Conservation (phyloP, 257 asterid genomes). For the Penstemon barbatus region DNA sequence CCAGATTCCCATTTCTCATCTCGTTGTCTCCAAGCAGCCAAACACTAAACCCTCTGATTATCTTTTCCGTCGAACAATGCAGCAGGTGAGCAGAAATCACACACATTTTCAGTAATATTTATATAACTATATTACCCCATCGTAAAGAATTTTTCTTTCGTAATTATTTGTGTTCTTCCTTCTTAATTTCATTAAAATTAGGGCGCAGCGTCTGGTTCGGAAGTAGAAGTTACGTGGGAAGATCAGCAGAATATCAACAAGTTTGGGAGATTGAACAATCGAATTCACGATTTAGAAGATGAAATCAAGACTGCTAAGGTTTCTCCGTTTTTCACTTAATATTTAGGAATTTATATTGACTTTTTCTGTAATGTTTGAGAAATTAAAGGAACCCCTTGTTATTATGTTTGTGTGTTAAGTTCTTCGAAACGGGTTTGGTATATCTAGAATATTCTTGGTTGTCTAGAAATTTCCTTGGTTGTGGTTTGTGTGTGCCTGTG, state of each 20-base stretch:
- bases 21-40: neutral
- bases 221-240: conserved; percentile 86
- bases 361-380: neutral
- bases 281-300: conserved; percentile 87
- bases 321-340: neutral
- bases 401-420: too few relatives aligned
- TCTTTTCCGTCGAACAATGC: conserved; percentile 33
- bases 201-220: conserved; percentile 79
- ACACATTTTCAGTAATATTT: neutral
- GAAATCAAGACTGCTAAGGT: conserved; percentile 92
- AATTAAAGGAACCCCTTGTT: too few relatives aligned
- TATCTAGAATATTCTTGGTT: too few relatives aligned
- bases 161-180: neutral
- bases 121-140: neutral
- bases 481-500: too few relatives aligned
- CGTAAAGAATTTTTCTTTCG: neutral
- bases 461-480: too few relatives aligned
- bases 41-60: conserved; percentile 22
- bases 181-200: conserved; percentile 21
- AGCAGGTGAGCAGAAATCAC: conserved; percentile 40
- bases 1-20: neutral
- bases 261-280: conserved; percentile 82
- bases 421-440: too few relatives aligned
- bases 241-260: conserved; percentile 97
- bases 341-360: neutral